Evolutionary conservation across 2,329 filamentous ascomycete species (phyloP).

Genomic region (Xylaria arbuscula): DNA sequence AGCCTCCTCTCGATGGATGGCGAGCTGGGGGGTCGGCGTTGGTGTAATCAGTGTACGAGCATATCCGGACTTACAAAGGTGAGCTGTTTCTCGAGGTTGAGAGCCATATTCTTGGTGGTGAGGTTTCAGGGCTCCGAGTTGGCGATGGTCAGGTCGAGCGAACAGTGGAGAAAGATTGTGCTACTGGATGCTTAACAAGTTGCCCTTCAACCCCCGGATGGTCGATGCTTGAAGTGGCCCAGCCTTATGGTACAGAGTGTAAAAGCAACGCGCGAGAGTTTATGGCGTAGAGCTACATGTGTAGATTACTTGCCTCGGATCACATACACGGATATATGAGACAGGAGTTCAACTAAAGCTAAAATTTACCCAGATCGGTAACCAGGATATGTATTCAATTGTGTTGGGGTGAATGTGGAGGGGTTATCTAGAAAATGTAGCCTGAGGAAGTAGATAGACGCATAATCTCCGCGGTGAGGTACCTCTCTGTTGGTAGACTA

Average conservation of each 20-base stretch:
- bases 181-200: background rate
- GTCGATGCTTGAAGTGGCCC: slow-evolving; percentile 5
- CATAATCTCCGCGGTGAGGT: background rate
- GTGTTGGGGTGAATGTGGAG: background rate
- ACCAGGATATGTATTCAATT: background rate
- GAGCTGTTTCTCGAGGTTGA: slow-evolving; percentile 85
- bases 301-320: slow-evolving; percentile 1
- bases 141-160: background rate
- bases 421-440: background rate
- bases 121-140: slow-evolving; percentile 16
- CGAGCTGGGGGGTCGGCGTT: too few relatives aligned
- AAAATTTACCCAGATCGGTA: background rate
- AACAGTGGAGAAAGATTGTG: slow-evolving; percentile 6
- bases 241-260: slow-evolving; percentile 23
- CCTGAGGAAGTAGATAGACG: background rate
- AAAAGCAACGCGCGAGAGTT: background rate
- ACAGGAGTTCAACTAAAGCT: background rate
- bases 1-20: background rate
- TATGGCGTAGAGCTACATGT: slow-evolving; percentile 1
- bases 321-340: background rate
- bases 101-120: slow-evolving; percentile 61
- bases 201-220: background rate
- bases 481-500: background rate
- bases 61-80: slow-evolving; percentile 73
- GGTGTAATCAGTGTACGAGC: too few relatives aligned